Evolutionary conservation across 805 yeast genomes (phyloP).

Genomic region (Candida palmyrensis): DNA sequence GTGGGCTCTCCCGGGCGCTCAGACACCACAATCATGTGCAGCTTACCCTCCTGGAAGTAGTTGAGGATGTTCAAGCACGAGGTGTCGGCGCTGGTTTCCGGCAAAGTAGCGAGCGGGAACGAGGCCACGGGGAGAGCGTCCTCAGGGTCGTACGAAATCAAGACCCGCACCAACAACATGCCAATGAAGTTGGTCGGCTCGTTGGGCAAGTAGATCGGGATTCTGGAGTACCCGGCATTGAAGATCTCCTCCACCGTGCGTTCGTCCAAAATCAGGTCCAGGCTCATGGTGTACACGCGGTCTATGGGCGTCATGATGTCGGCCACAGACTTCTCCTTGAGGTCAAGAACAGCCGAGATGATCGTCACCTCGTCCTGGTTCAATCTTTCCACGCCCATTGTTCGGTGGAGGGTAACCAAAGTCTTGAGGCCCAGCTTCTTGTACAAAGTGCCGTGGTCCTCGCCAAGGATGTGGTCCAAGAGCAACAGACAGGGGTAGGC

Average conservation of each 20-base stretch:
- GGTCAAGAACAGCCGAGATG: slow-evolving; percentile 86
- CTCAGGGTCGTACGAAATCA: slow-evolving; percentile 95
- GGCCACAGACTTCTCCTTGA: slow-evolving; percentile 84
- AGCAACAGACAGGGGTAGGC: slow-evolving; percentile 86
- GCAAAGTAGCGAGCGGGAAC: slow-evolving; percentile 92
- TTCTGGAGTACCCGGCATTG: slow-evolving; percentile 91
- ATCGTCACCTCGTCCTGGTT: slow-evolving; percentile 96
- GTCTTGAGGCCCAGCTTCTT: slow-evolving; percentile 91
- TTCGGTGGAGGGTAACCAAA: slow-evolving; percentile 84
- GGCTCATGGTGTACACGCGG: slow-evolving; percentile 82
- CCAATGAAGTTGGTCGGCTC: slow-evolving; percentile 92
- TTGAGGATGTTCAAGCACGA: slow-evolving; percentile 91
- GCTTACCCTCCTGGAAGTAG: slow-evolving; percentile 96
- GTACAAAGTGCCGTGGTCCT: slow-evolving; percentile 94
- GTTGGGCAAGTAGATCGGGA: slow-evolving; percentile 86
- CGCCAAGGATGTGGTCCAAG: slow-evolving; percentile 80
- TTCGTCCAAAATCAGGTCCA: slow-evolving; percentile 80
- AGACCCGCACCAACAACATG: slow-evolving; percentile 86
- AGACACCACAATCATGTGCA: slow-evolving; percentile 94
- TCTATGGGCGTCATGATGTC: slow-evolving; percentile 92
- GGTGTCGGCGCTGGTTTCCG: slow-evolving; percentile 88
- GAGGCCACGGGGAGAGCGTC: slow-evolving; percentile 89
- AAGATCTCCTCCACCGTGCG: slow-evolving; percentile 81
- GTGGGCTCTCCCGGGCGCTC: slow-evolving; percentile 74
- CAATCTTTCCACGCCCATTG: slow-evolving; percentile 92